phyloP scores from a whole-genome alignment of 805 yeast species.

The Metschnikowia arizonensis region DNA sequence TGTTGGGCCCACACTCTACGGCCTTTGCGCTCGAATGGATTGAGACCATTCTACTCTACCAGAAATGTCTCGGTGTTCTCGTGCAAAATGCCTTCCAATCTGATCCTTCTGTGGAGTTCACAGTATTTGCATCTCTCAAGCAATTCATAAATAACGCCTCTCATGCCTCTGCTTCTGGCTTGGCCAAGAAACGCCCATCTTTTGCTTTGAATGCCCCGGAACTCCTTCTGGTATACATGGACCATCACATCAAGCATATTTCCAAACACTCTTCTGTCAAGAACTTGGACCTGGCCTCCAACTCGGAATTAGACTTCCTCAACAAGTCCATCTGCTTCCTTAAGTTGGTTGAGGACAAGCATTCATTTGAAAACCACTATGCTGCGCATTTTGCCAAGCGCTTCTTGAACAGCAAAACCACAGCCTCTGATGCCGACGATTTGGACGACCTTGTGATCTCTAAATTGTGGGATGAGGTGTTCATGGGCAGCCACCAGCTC shows the following conservation, averaged over 20 bases:
- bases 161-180: not conserved
- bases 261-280: slow-evolving; percentile 22
- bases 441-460: slow-evolving; percentile 66
- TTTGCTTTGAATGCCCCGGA: slow-evolving; percentile 39
- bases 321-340: slow-evolving; percentile 58
- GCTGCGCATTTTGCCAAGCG: slow-evolving; percentile 85
- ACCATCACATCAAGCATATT: slow-evolving; percentile 35
- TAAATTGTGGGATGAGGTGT: slow-evolving; percentile 69
- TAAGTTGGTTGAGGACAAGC: slow-evolving; percentile 72
- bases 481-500: slow-evolving; percentile 59
- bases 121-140: slow-evolving; percentile 58
- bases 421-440: slow-evolving; percentile 31
- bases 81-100: slow-evolving; percentile 45
- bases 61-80: slow-evolving; percentile 47
- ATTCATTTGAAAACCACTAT: slow-evolving; percentile 77
- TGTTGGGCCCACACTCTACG: slow-evolving; percentile 28
- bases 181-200: slow-evolving; percentile 26
- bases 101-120: slow-evolving; percentile 47
- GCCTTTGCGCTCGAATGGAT: slow-evolving; percentile 68
- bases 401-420: slow-evolving; percentile 40
- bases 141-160: slow-evolving; percentile 52
- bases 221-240: slow-evolving; percentile 38
- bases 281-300: slow-evolving; percentile 5
- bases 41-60: slow-evolving; percentile 49
- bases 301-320: slow-evolving; percentile 28